phyloP scores from a whole-genome alignment of 345 rosid species.

The Chamaenerion angustifolium region DNA sequence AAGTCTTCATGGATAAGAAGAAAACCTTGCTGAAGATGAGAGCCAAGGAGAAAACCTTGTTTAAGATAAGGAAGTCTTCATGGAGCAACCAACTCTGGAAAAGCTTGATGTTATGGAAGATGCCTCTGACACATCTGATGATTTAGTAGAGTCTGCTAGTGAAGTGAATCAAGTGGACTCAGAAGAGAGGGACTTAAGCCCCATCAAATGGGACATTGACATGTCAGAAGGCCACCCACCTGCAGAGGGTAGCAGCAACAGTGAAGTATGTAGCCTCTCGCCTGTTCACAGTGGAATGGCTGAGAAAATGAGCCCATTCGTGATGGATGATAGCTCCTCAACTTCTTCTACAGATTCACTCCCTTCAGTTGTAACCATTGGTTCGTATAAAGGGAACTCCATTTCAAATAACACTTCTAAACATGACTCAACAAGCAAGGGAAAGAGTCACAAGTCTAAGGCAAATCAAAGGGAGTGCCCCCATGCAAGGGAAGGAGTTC shows the following conservation, averaged over 20 bases:
- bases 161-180: constrained; percentile 65
- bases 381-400: constrained; percentile 38
- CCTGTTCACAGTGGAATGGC: constrained; percentile 46
- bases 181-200: constrained; percentile 71
- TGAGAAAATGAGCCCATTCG: constrained; percentile 43
- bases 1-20: too few relatives aligned
- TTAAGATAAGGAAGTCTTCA: constrained; percentile 33
- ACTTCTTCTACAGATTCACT: constrained; percentile 82
- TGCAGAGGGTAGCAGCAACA: constrained; percentile 40
- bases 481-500: too few relatives aligned
- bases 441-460: constrained; percentile 35
- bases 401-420: constrained; percentile 22
- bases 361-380: too few relatives aligned
- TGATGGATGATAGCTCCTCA: constrained; percentile 87
- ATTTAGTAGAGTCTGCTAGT: constrained; percentile 49
- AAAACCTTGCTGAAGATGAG: too few relatives aligned
- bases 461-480: constrained; percentile 31
- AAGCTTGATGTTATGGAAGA: too few relatives aligned
- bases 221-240: constrained; percentile 57
- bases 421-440: constrained; percentile 49
- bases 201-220: constrained; percentile 75
- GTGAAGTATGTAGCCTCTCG: constrained; percentile 36
- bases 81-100: constrained; percentile 36
- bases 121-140: constrained; percentile 65
- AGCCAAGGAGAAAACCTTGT: constrained; percentile 23